Percentiles rank a stretch among this genome's conserved stretches.
phyloP scores from a whole-genome alignment of 1,284 basidiomycete genomes.

The Malassezia yamatoensis region DNA sequence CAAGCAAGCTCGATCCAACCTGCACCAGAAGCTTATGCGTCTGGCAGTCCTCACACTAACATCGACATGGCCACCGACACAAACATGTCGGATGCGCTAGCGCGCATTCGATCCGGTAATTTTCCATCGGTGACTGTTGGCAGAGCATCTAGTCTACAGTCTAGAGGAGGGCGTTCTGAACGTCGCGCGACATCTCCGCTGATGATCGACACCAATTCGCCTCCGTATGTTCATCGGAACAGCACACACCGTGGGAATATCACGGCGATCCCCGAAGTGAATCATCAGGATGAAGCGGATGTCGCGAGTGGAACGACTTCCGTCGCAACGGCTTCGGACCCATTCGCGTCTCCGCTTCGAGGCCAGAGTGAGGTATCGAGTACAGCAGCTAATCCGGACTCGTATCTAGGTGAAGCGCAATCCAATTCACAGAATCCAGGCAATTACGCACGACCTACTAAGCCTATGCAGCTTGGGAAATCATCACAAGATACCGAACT shows the following conservation, averaged over 20 bases:
- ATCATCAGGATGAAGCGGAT: background rate
- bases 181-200: background rate
- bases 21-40: background rate
- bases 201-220: background rate
- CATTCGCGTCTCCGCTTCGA: background rate
- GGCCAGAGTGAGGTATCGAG: background rate
- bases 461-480: background rate
- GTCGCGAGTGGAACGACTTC: background rate
- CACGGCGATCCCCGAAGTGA: background rate
- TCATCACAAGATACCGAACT: background rate
- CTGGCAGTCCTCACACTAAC: background rate
- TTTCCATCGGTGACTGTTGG: conserved; percentile 15
- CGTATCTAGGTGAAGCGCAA: background rate
- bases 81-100: conserved; percentile 1
- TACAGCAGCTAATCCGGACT: background rate
- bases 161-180: background rate
- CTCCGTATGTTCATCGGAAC: background rate
- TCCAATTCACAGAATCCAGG: background rate
- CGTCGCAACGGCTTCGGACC: background rate
- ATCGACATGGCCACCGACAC: background rate
- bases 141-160: conserved; percentile 8
- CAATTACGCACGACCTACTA: background rate
- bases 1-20: background rate
- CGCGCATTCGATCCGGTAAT: conserved; percentile 4
- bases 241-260: background rate